Conservation (phyloP, 345 rosid genomes). For the Acer saccharum region DNA sequence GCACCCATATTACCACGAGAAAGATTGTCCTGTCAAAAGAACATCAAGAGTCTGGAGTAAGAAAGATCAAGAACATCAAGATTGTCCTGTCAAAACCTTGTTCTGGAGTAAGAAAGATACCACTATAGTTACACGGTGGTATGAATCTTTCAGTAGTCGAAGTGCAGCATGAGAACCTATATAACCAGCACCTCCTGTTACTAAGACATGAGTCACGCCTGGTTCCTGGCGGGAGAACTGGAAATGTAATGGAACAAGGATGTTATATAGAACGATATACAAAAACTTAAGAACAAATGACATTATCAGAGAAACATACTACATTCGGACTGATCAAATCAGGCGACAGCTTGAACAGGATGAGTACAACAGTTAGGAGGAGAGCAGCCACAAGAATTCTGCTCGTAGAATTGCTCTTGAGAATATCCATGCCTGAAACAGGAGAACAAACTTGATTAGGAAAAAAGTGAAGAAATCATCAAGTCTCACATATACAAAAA, state of each 20-base stretch:
- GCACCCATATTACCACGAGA: conserved; percentile 73
- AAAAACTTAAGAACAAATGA: too few relatives aligned
- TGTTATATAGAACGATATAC: neutral
- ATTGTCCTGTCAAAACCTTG: neutral
- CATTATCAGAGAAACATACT: conserved; percentile 23
- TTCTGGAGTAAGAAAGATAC: conserved; percentile 23
- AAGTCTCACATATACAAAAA: neutral
- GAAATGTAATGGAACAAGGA: neutral
- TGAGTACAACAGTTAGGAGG: conserved; percentile 34
- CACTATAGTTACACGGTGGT: conserved; percentile 73
- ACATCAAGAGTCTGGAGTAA: neutral
- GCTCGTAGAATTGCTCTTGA: conserved; percentile 27
- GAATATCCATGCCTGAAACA: conserved; percentile 41
- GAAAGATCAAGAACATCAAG: too few relatives aligned
- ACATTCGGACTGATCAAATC: conserved; percentile 19
- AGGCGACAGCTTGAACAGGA: conserved; percentile 37
- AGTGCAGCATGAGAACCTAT: conserved; percentile 80
- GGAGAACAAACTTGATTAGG: neutral
- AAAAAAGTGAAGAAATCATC: too few relatives aligned
- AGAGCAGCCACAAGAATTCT: conserved; percentile 37
- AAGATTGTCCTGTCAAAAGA: conserved; percentile 56
- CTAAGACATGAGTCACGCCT: conserved; percentile 64
- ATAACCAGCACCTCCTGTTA: conserved; percentile 84
- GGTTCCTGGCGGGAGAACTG: conserved; percentile 49
- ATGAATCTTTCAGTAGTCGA: conserved; percentile 62